Percentiles rank a stretch among this genome's conserved stretches.
phyloP scores from a whole-genome alignment of 441 rosid genomes.

The Bocquillonia castaneifolia region DNA sequence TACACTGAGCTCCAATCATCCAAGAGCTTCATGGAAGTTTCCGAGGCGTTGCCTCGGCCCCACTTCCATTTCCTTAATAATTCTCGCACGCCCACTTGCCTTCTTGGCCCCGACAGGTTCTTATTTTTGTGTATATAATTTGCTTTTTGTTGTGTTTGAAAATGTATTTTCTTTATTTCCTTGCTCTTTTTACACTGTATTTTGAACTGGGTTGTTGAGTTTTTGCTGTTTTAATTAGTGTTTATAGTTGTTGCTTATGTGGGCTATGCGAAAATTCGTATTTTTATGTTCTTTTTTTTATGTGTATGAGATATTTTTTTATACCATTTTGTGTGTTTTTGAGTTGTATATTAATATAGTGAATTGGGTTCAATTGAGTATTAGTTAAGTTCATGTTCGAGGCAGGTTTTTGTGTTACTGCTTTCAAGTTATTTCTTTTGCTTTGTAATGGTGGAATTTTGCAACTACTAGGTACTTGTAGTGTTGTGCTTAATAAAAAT shows the following conservation, averaged over 20 bases:
- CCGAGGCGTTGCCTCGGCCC: slow-evolving; percentile 35
- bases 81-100: slow-evolving; percentile 36
- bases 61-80: slow-evolving; percentile 25
- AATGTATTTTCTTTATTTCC: neutral
- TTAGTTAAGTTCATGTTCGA: neutral
- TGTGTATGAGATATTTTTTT: neutral
- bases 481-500: neutral
- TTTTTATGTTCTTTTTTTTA: neutral
- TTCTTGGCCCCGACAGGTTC: slow-evolving; percentile 34
- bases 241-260: neutral
- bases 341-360: neutral
- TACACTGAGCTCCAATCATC: slow-evolving; percentile 29
- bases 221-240: neutral
- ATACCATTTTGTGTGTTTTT: neutral
- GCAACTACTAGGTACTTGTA: neutral
- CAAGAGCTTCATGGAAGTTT: slow-evolving; percentile 42
- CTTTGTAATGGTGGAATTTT: neutral
- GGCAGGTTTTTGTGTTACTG: neutral
- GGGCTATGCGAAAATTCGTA: neutral
- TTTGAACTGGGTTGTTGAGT: slow-evolving; percentile 3
- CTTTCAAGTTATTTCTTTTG: neutral
- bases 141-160: neutral
- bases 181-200: neutral
- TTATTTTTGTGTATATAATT: slow-evolving; percentile 12
- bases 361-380: neutral